Base-by-base conservation (phyloP, 2,329 filamentous ascomycete genomes). In the Colletotrichum liaoningense region DNA sequence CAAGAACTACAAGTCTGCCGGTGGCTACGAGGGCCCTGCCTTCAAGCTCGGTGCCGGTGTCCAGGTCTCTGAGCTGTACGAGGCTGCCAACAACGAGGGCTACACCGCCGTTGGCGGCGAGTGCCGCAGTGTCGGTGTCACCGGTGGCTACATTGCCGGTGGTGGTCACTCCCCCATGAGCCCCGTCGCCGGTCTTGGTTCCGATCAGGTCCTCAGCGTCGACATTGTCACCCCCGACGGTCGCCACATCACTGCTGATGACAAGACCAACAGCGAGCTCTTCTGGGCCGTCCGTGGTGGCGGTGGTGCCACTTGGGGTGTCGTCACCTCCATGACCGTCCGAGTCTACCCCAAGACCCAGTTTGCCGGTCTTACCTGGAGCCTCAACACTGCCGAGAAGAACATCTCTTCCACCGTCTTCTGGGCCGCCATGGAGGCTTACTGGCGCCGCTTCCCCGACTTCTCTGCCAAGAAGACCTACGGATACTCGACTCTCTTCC, bases 31-130 rank as follows among this genome's bases (percentile, higher is more conserved):
- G 3, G 88, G 88, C 0, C 80, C 84, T 2, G 89, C 88, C 0
- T 84, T 91, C 75, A 90, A 88, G 78, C 81, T 89, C 22, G 89
- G 88, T 2, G 84, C 88, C 11, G 89, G 89, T 66, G 85, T 91
- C 9, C 83, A 89, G 70, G 87, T 85, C 3, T 83, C 81, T 46
- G 88, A 91, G 73, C 79, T 89, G 1, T 90, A 90, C 76, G 84
- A 84, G 35, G 84, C 84, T 52, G 88, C 87, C 2, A 77, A 86
- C 14, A 79, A 83, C 19, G 78, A 85, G 33, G 86, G 86, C 0
- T 82, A 87, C 58, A 84, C 83, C 0, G 83, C 90, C 2, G 85
- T 91, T 4, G 88, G 86, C 22, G 90, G 90, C 5, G 87, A 88
- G n/a, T 88, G 88, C 66, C 80, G 77, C 75, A 77, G 75, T 8